Evolutionary conservation across 2,329 filamentous ascomycete genomes (phyloP), one percentile per base, ranked within the genome.

Genomic region (Beauveria medogensis): DNA sequence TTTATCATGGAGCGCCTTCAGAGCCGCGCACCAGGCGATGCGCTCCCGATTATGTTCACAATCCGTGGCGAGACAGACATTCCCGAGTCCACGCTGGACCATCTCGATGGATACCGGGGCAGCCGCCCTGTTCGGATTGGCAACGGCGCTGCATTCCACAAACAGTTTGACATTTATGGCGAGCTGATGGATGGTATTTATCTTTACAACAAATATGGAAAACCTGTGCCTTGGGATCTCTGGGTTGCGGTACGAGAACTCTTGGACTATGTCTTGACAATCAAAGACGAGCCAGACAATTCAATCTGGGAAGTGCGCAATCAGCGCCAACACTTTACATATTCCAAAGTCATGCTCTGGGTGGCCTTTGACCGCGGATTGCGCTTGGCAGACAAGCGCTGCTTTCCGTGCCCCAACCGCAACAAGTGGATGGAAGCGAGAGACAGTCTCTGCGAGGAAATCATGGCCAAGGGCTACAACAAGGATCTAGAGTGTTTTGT

Each of bases 261-360:
- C 71, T 73, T 86, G 22, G 79, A 91, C 68, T 89, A 89, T 67
- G 86, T 90, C 43, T 78, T 90, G 63, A 85, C 81, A 0, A 84
- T 91, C 58, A 81, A 86, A 70, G 74, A 86, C 61, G 75, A 86
- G 48, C 84, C 85, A 14, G 89, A 92, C 69, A 91, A 91, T 88
- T 91, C 87, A 3, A 92, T 92, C 67, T 92, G 89, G 89, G 89
- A 92, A 70, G 88, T 91, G 6, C 83, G 89, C 47, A 89, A 89
- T 65, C 77, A 85, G 67, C 88, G 88, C 69, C 88, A 91, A 71
- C 84, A 91, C 68, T 92, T 91, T 66, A 84, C 87, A 16, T 92
- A 92, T 73, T 90, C 86, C n/a, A 90, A 92, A 69, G 81, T 92
- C 64, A 90, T 92, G 86, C 80, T 92, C 24, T 92, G 89, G 89